Base-by-base conservation (phyloP, 225 moss, liverwort and hornwort genomes). In the Straminergon stramineum region DNA sequence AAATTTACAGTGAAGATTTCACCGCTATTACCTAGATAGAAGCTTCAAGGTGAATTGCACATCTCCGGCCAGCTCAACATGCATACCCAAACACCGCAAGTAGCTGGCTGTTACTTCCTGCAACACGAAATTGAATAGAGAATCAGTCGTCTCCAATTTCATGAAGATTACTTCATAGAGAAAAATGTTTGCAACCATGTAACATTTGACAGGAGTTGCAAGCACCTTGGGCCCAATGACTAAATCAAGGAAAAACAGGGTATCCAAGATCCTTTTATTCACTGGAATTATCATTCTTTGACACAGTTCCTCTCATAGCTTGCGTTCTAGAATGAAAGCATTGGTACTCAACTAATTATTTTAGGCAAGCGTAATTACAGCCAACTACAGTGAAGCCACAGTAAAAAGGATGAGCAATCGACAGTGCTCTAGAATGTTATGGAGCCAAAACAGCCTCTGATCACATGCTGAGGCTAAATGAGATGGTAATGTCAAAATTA, bases 41-140 rank as follows among this genome's bases (percentile, higher is more conserved):
- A 92, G 79, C 55, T 91, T 87, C 52, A 94, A 80, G 27, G 94
- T 93, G 89, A 92, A 93, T 81, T 95, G 89, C 85, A 85, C 86
- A 86, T 93, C 90, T 86, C 89, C 88, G 10, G 91, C 73, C 60
- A 90, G 86, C 85, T 96, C 98, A 52, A 95, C 95, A 67, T 64
- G 82, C 67, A 98, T 88, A 67, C 91, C 93, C 88, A 91, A 71
- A 69, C 67, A 84, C 75, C 95, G 93, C 84, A 98, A 91, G 94
- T 97, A 98, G 94, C 97, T 95, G 28, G 97, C 96, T 62, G 93
- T 94, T 61, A 95, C 93, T 93, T 98, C 96, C 95, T 96, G 93
- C 88, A 92, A 80, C 56, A 90, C 43, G 60, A 41, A 63, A 69
- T 67, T 41, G 77, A 57, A 7, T 55, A 70, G 48, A 39, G 52